Evolutionary conservation across 352 stramenopile genomes (phyloP), one percentile per base, ranked within the genome.

Genomic region (Phytophthora europaea): DNA sequence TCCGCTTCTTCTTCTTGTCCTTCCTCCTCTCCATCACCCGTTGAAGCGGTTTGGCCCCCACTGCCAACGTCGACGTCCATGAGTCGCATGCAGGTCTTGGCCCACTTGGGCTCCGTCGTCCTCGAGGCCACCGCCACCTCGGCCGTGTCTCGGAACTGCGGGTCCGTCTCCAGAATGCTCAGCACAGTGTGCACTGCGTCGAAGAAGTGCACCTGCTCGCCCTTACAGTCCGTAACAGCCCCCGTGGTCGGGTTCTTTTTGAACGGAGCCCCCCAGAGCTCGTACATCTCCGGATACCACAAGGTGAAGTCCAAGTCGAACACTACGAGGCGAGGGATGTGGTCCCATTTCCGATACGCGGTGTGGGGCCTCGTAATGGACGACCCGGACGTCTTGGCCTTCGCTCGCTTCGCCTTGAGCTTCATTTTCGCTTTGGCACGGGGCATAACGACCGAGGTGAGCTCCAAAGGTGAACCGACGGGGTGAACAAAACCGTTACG

Each of bases 201-300:
- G 52, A 97, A 94, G 36, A 96, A 91, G 60, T 95, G 84, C 58
- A 97, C 89, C 65, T 94, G 72, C 31, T 92, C 87, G 36, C 89
- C 88, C 45, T 75, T 79, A 50, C 84, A 81, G 68, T 95, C 89
- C 12, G 75, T 87, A 6, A 97, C 88, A 48, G 73, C 84, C 20
- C 90, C 89, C 4, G 83, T 85, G 20, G 55, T 80, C 18, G 76
- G 16, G 69, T 89, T 77, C 69, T 91, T 91, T 59, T 76, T 79
- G 84, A 95, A 97, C 56, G 90, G 90, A 64, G 86, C 75, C 67
- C 90, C 90, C 68, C 85, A 78, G 28, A 97, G 82, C 73, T 96
- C 86, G 73, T 95, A 95, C 87, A 97, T 93, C 72, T 95, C 90
- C 1, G 89, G 90, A 55, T 85, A 84, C 88, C 90, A 94, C 23